phyloP scores from a whole-genome alignment of 2,329 filamentous ascomycete species.

The Ambrosiella beaveri region DNA sequence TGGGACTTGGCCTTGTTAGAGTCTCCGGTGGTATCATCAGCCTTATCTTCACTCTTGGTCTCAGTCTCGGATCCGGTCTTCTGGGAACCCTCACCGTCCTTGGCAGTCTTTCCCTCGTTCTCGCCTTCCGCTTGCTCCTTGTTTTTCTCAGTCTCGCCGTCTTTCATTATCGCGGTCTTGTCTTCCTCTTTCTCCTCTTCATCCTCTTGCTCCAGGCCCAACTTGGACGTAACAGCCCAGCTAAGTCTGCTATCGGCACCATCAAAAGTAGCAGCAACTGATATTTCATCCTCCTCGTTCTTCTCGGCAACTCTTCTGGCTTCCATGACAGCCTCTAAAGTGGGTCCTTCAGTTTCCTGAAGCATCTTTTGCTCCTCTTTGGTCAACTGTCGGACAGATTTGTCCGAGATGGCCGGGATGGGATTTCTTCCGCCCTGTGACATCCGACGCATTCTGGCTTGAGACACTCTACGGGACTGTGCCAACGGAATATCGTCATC shows the following conservation, averaged over 20 bases:
- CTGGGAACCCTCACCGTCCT: slow-evolving; percentile 3
- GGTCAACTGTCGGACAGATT: slow-evolving; percentile 13
- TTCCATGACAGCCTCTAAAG: slow-evolving; percentile 30
- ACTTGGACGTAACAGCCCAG: neutral
- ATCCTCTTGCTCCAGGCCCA: neutral
- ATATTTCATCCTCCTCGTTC: slow-evolving; percentile 28
- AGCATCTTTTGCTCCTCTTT: slow-evolving; percentile 15
- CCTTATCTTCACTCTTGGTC: slow-evolving; percentile 1
- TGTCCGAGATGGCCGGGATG: slow-evolving; percentile 27
- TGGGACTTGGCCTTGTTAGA: slow-evolving; percentile 9
- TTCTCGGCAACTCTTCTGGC: slow-evolving; percentile 15
- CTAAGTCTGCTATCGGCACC: slow-evolving; percentile 16
- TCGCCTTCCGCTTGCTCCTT: slow-evolving; percentile 3
- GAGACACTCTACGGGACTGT: neutral
- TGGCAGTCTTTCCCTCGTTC: slow-evolving; percentile 1
- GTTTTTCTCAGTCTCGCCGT: neutral
- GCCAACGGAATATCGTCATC: slow-evolving; percentile 17
- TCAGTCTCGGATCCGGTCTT: slow-evolving; percentile 13
- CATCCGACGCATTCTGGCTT: slow-evolving; percentile 25
- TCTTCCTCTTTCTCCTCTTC: neutral
- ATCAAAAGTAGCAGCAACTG: slow-evolving; percentile 41
- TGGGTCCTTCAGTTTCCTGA: slow-evolving; percentile 17
- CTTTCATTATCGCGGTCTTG: neutral
- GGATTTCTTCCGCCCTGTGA: slow-evolving; percentile 31
- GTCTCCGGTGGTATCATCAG: neutral